Evolutionary conservation across 495 filamentous ascomycete genomes (phyloP), one percentile per base, ranked within the genome.

Genomic region (Tuber borchii): DNA sequence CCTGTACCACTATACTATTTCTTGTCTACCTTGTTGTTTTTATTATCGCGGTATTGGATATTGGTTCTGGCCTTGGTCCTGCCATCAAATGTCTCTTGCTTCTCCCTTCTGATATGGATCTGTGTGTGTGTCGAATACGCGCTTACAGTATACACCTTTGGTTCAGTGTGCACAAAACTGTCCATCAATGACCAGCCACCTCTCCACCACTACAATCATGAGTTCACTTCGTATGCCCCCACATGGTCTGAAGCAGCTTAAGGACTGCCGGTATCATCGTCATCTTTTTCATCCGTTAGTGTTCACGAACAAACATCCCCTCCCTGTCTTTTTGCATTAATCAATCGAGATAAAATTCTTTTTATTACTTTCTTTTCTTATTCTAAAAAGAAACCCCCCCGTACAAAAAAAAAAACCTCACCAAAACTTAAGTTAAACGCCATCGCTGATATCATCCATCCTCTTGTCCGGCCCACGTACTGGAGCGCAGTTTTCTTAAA

Each of bases 401-500:
- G 9, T 26, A 65, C 56, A 10, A 56, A n/a, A 56, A 56, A 26
- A 61, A 34, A 65, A 34, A 34, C 56, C 26, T 19, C 56, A 42
- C 73, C 4, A 73, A 48, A 77, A 61, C 72, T 75, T 73, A 12
- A 71, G 71, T 74, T 79, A 76, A 44, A 79, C 71, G 70, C 71
- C 45, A 69, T 80, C 61, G 78, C 79, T 80, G 71, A 80, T 74
- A 51, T 37, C 34, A 70, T 34, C 44, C 72, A 74, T 72, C 40
- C 76, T 69, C 71, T 20, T 65, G 26, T 19, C 56, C 56, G 56
- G 56, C 26, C 56, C 56, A 19, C 26, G 26, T 8, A 65, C 26
- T 65, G 56, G 56, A 65, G 56, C 5, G 17, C 56, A 93, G 93
- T 31, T 86, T 93, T 74, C 82, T 93, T 70, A 89, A 89, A 73